Base-by-base conservation (phyloP, 2,329 filamentous ascomycete species). In the Acrocalymma vagum region DNA sequence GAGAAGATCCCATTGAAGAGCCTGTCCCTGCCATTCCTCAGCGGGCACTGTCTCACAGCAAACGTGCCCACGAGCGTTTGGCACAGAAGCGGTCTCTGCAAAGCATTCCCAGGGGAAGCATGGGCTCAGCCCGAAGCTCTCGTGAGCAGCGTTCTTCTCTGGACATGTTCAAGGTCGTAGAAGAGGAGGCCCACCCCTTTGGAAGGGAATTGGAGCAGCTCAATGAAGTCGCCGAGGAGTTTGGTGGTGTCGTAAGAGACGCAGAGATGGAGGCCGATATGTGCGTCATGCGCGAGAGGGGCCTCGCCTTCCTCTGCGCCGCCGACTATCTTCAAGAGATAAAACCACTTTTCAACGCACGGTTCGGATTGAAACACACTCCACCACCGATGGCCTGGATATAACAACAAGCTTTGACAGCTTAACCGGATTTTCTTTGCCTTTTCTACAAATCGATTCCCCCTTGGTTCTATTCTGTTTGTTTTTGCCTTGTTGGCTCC, bases 181-280 rank as follows among this genome's bases (percentile, higher is more conserved):
- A 51, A 42, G 60, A 67, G 63, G 50, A 80, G 70, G 23, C 71
- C 29, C 83, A 94, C 67, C 93, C 93, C 0, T 97, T 97, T 60
- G 90, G 90, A 37, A 85, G 87, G 34, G 94, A 99, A 71, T 77
- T 97, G 37, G 90, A 90, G 41, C 88, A 97, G 71, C 89, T 97
- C 16, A 90, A 91, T 37, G 94, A 97, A 71, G 81, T 96, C 11
- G 93, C 87, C 0, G 94, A 97, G 72, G 92, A 96, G 70, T 93
- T 90, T 56, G 84, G 84, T 27, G 65, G 67, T 31, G 72, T 70
- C 1, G 78, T 84, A 20, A 79, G 80, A 49, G 78, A 83, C 45
- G 78, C 79, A n/a, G 76, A 84, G 29, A 73, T 85, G 25, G 86
- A 92, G 29, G 87, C 90, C 39, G 90, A 95, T 68, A 80, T 89